Base-by-base conservation (phyloP, 768 basidiomycete species). In the Termitomyces sp. region DNA sequence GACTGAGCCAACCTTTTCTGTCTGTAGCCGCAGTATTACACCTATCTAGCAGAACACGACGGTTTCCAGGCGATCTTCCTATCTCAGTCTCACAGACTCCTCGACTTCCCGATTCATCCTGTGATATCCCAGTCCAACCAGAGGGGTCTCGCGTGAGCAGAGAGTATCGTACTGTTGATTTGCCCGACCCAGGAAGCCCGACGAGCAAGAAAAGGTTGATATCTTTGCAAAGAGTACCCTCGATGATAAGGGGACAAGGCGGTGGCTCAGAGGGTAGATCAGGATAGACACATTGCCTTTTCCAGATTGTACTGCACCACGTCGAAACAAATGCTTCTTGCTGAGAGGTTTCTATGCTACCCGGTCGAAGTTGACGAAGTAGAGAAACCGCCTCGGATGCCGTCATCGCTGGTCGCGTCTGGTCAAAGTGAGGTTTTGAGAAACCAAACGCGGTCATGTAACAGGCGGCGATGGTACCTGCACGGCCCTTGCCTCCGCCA, bases 401-500 rank as follows among this genome's bases (percentile, higher is more conserved):
- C 8, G 79, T 59, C 67, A 84, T 71, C 42, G 73, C 70, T 2
- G 84, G 84, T 46, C 79, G 77, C 7, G 70, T 71, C 60, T 74
- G 75, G 27, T 65, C 48, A n/a, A 64, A 60, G n/a, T 66, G 62
- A n/a, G 79, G 78, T 34, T 67, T 71, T 14, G 67, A 65, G 67
- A 84, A 85, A 1, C 84, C 83, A 63, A 75, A 82, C 0, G 83
- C 82, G 27, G 76, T 76, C 47, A 87, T 70, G 60, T 83, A 84
- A 59, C 83, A 84, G 0, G 84, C 85, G 5, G 80, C 78, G 0
- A 85, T 80, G 1, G 82, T 84, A 16, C 85, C 84, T 24, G 84
- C 83, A 10, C 83, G 76, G 0, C 84, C 84, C 59, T 83, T 84
- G 2, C 84, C 85, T 6, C 83, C 84, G 4, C 82, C 84, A 62